Evolutionary conservation across 495 filamentous ascomycete species (phyloP).

Genomic region (Aspergillus biplanus): DNA sequence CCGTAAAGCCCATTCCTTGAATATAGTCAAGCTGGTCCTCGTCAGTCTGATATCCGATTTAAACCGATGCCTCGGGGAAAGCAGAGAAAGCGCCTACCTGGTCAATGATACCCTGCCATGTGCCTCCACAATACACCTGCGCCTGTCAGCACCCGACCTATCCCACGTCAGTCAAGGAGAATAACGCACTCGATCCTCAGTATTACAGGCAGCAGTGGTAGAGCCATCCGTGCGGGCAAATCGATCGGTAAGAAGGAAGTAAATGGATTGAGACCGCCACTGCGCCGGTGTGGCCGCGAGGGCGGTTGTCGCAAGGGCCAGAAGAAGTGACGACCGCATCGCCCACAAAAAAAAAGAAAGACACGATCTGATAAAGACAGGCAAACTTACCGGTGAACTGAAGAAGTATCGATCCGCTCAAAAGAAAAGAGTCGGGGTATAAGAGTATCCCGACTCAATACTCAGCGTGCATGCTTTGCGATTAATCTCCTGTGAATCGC

Average conservation of each 20-base stretch:
- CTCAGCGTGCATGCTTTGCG: slow-evolving; percentile 2
- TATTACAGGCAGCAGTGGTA: slow-evolving; percentile 57
- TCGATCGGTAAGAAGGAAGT: slow-evolving; percentile 76
- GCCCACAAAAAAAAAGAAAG: background rate
- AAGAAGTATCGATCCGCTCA: slow-evolving; percentile 1
- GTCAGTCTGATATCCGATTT: background rate
- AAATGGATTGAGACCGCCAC: slow-evolving; percentile 70
- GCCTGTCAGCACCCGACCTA: background rate
- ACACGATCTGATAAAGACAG: background rate
- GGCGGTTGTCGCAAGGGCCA: slow-evolving; percentile 28
- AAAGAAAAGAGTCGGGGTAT: background rate
- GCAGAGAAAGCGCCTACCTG: slow-evolving; percentile 35
- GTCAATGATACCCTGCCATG: slow-evolving; percentile 71
- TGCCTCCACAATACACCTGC: slow-evolving; percentile 56
- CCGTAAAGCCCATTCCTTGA: slow-evolving; percentile 77
- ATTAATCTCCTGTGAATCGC: slow-evolving; percentile 30
- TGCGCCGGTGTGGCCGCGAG: slow-evolving; percentile 49
- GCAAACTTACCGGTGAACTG: background rate
- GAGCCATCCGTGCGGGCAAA: slow-evolving; percentile 71
- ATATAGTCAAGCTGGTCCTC: slow-evolving; percentile 52
- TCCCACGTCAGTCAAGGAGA: background rate
- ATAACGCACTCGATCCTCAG: slow-evolving; percentile 37
- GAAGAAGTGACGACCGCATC: slow-evolving; percentile 21
- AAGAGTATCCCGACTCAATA: background rate
- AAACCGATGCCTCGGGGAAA: slow-evolving; percentile 6